Evolutionary conservation across 352 stramenopile species (phyloP), one percentile per base, ranked within the genome.

Genomic region (Globisporangium perplexum): DNA sequence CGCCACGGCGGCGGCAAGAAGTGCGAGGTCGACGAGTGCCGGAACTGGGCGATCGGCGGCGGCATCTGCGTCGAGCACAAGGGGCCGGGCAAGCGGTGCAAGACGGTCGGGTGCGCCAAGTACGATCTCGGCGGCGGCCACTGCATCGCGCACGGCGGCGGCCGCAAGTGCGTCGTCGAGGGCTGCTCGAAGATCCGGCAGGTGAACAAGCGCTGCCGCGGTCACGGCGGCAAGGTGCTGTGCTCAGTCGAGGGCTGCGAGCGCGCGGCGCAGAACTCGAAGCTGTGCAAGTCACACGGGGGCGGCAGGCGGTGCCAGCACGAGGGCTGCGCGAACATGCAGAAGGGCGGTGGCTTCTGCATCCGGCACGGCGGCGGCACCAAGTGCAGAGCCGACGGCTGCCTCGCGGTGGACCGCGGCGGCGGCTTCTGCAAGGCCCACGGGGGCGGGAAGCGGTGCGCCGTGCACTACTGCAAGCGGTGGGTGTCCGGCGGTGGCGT

Each of bases 161-260:
- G 85, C 12, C 74, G 83, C 24, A 89, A 90, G 55, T 96, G 86
- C 55, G 65, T 93, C 47, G 57, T 93, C 0, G 82, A 92, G 24
- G 85, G 84, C 15, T 96, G 86, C 30, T 69, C 77, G 43, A 95
- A 95, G 71, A 91, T 89, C 57, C 82, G 80, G 17, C 84, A 95
- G 44, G 77, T 90, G 22, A 91, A 90, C 59, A 93, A 91, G 50
- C 82, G 79, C 24, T 95, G 84, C 50, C 74, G 82, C 7, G 81
- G 81, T 8, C 84, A 95, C 53, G 84, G 84, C 18, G 84, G 84
- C 18, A 93, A 92, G 58, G 63, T 90, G 28, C 60, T 84, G 50
- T 95, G 84, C 65, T 84, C 69, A 15, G 62, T 90, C 17, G 76
- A 88, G 17, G 83, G 86, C n/a, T 95, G 85, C 52, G 71, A 88